Base-by-base conservation (phyloP, 345 rosid genomes). In the Adansonia digitata region DNA sequence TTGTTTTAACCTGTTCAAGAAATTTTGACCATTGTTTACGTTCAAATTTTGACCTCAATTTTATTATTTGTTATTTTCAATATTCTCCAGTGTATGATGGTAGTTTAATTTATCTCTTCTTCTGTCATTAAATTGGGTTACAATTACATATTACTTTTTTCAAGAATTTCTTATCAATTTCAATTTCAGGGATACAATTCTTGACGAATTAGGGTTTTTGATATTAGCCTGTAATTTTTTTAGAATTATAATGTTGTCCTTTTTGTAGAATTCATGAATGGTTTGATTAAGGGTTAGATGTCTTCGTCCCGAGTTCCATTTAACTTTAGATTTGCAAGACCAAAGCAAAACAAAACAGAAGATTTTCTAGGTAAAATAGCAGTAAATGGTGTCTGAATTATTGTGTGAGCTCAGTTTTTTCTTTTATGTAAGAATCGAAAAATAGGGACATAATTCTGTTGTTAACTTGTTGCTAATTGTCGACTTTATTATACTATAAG, bases 191-290 rank as follows among this genome's bases (percentile, higher is more conserved):
- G 31, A 10, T 31, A n/a, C 24, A 6, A 13, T 43, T 15, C 39
- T 17, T 68, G 73, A 48, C 2, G 27, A 48, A 69, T 69, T 69
- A 69, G 59, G 43, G 73, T 69, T 69, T 69, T 2, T 31, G 11
- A 27, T 31, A 69, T 69, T 49, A 22, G 17, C 57, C 0, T 69
- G 9, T 18, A 17, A 31, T 31, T 46, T 67, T 18, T 39, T 26
- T 9, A n/a, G 73, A 18, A 69, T 49, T 17, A 31, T 49, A 14
- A 31, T 18, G 59, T 18, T 69, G 15, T 46, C 26, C 40, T 46
- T 27, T 24, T 46, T 1, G 56, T 46, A 46, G 72, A 69, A 69
- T 62, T 35, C 67, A 18, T 63, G 10, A 65, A 65, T 42, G 31
- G 31, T 40, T 48, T 69, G 43, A 69, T 48, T 48, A 7, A 10